phyloP scores from a whole-genome alignment of 192 early-diverging fungal species.

The Bifiguratus adelaidae region DNA sequence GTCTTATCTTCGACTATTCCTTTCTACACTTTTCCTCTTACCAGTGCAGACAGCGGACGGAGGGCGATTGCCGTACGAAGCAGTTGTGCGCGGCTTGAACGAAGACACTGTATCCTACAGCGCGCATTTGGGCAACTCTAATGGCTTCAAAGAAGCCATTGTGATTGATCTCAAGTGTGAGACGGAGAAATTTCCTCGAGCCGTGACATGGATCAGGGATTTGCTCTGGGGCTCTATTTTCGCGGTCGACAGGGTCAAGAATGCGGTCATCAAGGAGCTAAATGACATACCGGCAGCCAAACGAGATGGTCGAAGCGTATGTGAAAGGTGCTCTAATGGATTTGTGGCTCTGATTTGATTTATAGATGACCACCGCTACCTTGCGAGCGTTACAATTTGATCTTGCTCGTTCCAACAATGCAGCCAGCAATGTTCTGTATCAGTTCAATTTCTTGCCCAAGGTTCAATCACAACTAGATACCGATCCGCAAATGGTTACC shows the following conservation, averaged over 20 bases:
- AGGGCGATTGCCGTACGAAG: slow-evolving; percentile 28
- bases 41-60: slow-evolving; percentile 29
- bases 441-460: slow-evolving; percentile 37
- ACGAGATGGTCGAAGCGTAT: slow-evolving; percentile 40
- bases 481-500: slow-evolving; percentile 27
- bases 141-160: slow-evolving; percentile 23
- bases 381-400: slow-evolving; percentile 30
- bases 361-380: slow-evolving; percentile 30
- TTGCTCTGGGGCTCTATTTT: slow-evolving; percentile 45
- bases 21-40: slow-evolving; percentile 38
- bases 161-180: slow-evolving; percentile 20
- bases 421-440: slow-evolving; percentile 26
- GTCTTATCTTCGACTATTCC: slow-evolving; percentile 38
- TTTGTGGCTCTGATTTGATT: not conserved
- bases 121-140: slow-evolving; percentile 21
- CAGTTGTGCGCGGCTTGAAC: slow-evolving; percentile 36
- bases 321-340: not conserved
- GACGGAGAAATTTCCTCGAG: not conserved
- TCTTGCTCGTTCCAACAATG: slow-evolving; percentile 29
- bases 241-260: slow-evolving; percentile 32
- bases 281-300: slow-evolving; percentile 46
- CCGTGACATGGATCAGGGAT: slow-evolving; percentile 30
- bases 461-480: slow-evolving; percentile 26
- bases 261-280: slow-evolving; percentile 33
- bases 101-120: slow-evolving; percentile 40